These are phyloP conservation scores for Stachybotrys echinatus DNA, from an alignment of 2,329 filamentous ascomycete species.

Conservation along the genomic window DNA sequence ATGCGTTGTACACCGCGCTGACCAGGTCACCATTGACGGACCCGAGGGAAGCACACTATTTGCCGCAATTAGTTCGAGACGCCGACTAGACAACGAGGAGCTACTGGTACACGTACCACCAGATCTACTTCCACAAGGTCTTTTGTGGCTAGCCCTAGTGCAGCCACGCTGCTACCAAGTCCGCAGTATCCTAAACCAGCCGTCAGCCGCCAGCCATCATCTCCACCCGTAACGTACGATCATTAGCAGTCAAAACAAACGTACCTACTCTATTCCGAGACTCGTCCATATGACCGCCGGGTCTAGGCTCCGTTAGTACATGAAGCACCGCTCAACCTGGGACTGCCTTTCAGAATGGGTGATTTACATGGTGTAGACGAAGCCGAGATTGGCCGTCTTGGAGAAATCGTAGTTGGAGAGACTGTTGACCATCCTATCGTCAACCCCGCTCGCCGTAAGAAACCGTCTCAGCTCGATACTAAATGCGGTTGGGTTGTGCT, in stretches of 20 bases:
- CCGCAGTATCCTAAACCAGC: conserved; percentile 61
- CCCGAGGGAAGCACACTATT: conserved; percentile 74
- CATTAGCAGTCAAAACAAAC: conserved; percentile 6
- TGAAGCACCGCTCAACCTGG: background rate
- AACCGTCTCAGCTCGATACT: conserved; percentile 67
- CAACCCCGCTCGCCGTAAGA: conserved; percentile 59
- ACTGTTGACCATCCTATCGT: conserved; percentile 59
- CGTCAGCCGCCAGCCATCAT: conserved; percentile 11
- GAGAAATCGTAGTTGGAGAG: conserved; percentile 78
- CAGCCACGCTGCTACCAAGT: conserved; percentile 60
- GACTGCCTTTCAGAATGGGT: too few relatives aligned
- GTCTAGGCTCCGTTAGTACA: conserved; percentile 16
- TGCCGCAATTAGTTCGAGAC: background rate
- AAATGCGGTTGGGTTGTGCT: conserved; percentile 44
- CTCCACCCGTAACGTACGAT: background rate
- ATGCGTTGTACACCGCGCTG: conserved; percentile 46
- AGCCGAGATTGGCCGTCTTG: conserved; percentile 64
- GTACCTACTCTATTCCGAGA: conserved; percentile 22
- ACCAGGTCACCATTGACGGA: conserved; percentile 66
- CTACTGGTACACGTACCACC: conserved; percentile 43
- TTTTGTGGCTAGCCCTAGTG: conserved; percentile 55
- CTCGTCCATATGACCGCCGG: conserved; percentile 26
- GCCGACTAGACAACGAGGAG: too few relatives aligned
- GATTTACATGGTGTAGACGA: conserved; percentile 78
- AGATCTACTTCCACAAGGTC: conserved; percentile 64